These are phyloP conservation scores for Pelargonium cotyledonis DNA, from an alignment of 441 rosid species.

Conservation along the genomic window DNA sequence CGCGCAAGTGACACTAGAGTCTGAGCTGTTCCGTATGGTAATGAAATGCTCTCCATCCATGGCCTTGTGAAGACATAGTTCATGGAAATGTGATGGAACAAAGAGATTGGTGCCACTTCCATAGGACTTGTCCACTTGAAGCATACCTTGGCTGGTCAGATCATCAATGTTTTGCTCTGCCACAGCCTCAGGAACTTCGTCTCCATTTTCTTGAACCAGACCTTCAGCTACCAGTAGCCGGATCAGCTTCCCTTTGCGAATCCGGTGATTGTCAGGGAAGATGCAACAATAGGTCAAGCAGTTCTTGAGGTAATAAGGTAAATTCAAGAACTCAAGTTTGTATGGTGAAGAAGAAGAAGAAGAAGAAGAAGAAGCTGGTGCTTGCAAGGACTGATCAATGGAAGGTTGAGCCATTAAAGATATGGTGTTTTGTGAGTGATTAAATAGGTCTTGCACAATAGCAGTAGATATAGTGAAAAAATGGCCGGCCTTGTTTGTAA, in stretches of 20 bases:
- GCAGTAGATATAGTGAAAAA: no score
- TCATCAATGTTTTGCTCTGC: constrained; percentile 29
- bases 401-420: no score
- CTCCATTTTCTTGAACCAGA: constrained; percentile 28
- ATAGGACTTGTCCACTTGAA: constrained; percentile 19
- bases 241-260: constrained; percentile 29
- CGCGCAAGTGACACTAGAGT: constrained; percentile 7
- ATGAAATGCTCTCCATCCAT: constrained; percentile 14
- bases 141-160: constrained; percentile 32
- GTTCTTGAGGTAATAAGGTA: constrained; percentile 33
- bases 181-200: constrained; percentile 24
- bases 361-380: constrained; percentile 6
- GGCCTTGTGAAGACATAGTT: constrained; percentile 11
- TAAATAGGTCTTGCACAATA: no score
- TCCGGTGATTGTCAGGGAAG: constrained; percentile 33
- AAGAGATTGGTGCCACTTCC: constrained; percentile 21
- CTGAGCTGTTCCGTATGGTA: constrained; percentile 14
- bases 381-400: no score
- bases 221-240: constrained; percentile 35
- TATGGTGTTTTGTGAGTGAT: no score
- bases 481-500: no score
- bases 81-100: constrained; percentile 19
- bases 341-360: constrained; percentile 19
- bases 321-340: constrained; percentile 16
- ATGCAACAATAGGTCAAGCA: constrained; percentile 30